Conservation (phyloP, 108 stramenopile genomes). For the Conticribra weissflogii region DNA sequence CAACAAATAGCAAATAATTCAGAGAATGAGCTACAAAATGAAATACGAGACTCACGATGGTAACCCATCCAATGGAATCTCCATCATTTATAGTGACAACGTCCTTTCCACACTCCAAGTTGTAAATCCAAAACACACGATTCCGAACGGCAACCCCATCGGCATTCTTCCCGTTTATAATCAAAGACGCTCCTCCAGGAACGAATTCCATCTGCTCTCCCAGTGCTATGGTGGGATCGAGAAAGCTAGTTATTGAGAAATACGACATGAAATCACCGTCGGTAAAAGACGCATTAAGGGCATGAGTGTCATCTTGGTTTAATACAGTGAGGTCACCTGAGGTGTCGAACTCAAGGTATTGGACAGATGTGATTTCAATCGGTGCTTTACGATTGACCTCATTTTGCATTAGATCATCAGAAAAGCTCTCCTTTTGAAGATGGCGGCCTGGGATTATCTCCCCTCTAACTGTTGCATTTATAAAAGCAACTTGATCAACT, state of each 20-base stretch:
- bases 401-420: too few species aligned
- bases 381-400: not conserved
- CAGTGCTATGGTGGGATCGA: slow-evolving; percentile 35
- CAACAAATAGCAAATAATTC: not conserved
- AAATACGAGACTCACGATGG: slow-evolving; percentile 24
- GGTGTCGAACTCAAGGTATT: slow-evolving; percentile 41
- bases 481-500: too few species aligned
- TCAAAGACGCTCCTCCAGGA: slow-evolving; percentile 38
- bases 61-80: slow-evolving; percentile 44
- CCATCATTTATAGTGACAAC: slow-evolving; percentile 35
- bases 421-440: too few species aligned
- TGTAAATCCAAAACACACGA: slow-evolving; percentile 47
- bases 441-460: slow-evolving; percentile 1
- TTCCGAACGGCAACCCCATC: slow-evolving; percentile 44
- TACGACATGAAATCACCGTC: slow-evolving; percentile 18
- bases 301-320: slow-evolving; percentile 33
- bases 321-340: slow-evolving; percentile 20
- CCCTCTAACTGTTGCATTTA: not conserved
- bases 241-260: slow-evolving; percentile 31
- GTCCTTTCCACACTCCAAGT: slow-evolving; percentile 35
- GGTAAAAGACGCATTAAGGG: not conserved
- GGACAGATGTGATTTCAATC: slow-evolving; percentile 40
- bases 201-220: slow-evolving; percentile 40
- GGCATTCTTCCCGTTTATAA: slow-evolving; percentile 25
- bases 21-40: too few species aligned